Conservation (phyloP, 176 grass and related monocot species). For the Carex parvula region DNA sequence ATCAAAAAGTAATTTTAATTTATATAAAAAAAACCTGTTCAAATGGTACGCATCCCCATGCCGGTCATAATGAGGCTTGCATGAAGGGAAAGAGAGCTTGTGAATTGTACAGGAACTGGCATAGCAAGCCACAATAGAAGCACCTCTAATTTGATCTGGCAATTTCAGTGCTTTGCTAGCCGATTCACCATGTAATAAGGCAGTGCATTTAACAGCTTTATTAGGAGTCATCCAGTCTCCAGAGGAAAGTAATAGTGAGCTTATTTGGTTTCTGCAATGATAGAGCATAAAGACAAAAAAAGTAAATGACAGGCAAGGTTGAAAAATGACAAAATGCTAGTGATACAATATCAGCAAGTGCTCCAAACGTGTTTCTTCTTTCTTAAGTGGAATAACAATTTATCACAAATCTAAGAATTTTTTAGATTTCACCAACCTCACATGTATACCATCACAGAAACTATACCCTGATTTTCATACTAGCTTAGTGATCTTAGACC, state of each 20-base stretch:
- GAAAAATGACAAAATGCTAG: neutral
- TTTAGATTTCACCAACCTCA: neutral
- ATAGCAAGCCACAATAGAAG: slow-evolving; percentile 70
- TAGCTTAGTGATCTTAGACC: neutral
- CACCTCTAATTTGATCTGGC: slow-evolving; percentile 69
- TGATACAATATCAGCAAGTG: neutral
- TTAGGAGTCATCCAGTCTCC: slow-evolving; percentile 77
- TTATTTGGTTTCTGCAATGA: slow-evolving; percentile 73
- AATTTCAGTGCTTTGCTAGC: slow-evolving; percentile 48
- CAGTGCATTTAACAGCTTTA: slow-evolving; percentile 64
- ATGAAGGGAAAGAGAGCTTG: slow-evolving; percentile 88
- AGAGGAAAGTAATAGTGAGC: slow-evolving; percentile 63
- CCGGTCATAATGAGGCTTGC: slow-evolving; percentile 44
- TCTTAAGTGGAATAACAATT: slow-evolving; percentile 1
- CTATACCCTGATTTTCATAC: neutral
- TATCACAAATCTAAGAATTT: neutral
- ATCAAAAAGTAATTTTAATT: neutral
- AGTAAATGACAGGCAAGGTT: neutral
- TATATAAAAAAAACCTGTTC: slow-evolving; percentile 47
- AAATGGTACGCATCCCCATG: slow-evolving; percentile 39
- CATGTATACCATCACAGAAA: neutral
- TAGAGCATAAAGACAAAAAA: neutral
- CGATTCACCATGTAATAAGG: slow-evolving; percentile 38
- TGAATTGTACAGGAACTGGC: slow-evolving; percentile 42
- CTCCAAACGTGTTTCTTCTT: neutral